Conservation (phyloP, 2,329 filamentous ascomycete species). For the Coniella vitis region DNA sequence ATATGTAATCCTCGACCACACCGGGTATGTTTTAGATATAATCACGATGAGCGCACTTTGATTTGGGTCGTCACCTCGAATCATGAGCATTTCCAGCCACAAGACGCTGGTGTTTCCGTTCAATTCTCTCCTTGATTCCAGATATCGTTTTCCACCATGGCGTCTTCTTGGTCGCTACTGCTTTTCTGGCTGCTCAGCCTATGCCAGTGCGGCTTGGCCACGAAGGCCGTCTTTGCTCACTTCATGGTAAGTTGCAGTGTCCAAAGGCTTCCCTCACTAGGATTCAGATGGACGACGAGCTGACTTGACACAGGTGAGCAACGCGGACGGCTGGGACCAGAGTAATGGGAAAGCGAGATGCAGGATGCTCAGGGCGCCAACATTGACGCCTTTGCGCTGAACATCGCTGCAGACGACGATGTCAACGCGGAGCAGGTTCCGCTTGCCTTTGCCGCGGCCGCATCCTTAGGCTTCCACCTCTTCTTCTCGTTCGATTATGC, state of each 20-base stretch:
- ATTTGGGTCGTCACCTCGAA: no score
- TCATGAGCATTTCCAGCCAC: no score
- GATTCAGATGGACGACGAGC: neutral
- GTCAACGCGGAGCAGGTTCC: slow-evolving; percentile 14
- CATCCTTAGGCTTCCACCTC: slow-evolving; percentile 22
- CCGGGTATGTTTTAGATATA: no score
- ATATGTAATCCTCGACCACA: no score
- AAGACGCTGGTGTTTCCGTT: no score
- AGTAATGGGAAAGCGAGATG: slow-evolving; percentile 27
- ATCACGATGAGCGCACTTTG: no score
- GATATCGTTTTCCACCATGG: no score
- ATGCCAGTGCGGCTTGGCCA: no score
- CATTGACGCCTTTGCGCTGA: slow-evolving; percentile 34
- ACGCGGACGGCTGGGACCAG: slow-evolving; percentile 16
- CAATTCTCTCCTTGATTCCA: no score
- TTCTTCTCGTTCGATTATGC: slow-evolving; percentile 38
- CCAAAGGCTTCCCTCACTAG: neutral
- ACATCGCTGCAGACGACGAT: slow-evolving; percentile 18
- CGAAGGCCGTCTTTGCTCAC: slow-evolving; percentile 22
- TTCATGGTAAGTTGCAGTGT: slow-evolving; percentile 20
- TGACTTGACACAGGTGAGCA: slow-evolving; percentile 20
- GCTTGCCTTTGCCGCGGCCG: slow-evolving; percentile 24
- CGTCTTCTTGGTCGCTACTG: no score
- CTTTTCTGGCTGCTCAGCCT: no score
- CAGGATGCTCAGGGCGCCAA: slow-evolving; percentile 26